Percentiles rank a stretch among this genome's conserved stretches.
phyloP scores from a whole-genome alignment of 805 yeast genomes.

The Kodamaea kakaduensis region DNA sequence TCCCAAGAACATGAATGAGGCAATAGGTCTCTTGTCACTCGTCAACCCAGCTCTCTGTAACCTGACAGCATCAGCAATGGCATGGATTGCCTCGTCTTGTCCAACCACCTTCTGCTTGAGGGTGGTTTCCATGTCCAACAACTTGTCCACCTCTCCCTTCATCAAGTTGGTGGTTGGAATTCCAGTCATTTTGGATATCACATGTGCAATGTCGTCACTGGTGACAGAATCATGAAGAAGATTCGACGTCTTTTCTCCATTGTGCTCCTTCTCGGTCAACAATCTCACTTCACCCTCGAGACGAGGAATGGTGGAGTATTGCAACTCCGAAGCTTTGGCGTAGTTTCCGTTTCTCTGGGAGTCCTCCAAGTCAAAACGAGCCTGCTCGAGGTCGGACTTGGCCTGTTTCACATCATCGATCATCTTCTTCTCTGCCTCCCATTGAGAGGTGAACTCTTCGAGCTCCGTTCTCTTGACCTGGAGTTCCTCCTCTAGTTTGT shows the following conservation, averaged over 20 bases:
- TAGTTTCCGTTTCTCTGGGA: constrained; percentile 83
- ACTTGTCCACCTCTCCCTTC: constrained; percentile 92
- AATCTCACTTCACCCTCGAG: constrained; percentile 60
- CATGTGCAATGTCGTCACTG: constrained; percentile 89
- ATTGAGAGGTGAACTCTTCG: constrained; percentile 66
- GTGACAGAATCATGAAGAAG: constrained; percentile 89
- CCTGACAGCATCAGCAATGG: constrained; percentile 91
- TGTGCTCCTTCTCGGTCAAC: constrained; percentile 20
- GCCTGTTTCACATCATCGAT: constrained; percentile 76
- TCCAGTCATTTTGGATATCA: constrained; percentile 91
- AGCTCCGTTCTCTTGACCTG: constrained; percentile 60
- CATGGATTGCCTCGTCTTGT: constrained; percentile 89
- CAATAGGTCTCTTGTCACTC: constrained; percentile 91
- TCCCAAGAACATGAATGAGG: constrained; percentile 93
- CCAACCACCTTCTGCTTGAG: constrained; percentile 81
- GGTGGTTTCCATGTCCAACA: constrained; percentile 80
- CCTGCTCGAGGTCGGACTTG: constrained; percentile 79
- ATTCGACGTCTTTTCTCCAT: constrained; percentile 26
- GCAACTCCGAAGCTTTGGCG: constrained; percentile 83
- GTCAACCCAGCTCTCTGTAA: constrained; percentile 96
- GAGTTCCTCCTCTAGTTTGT: constrained; percentile 67
- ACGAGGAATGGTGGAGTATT: constrained; percentile 82
- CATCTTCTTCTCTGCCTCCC: constrained; percentile 80
- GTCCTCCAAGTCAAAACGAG: constrained; percentile 76
- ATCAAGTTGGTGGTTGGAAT: constrained; percentile 87